Base-by-base conservation (phyloP, 2,329 filamentous ascomycete genomes). In the Purpureocillium lavendulum region DNA sequence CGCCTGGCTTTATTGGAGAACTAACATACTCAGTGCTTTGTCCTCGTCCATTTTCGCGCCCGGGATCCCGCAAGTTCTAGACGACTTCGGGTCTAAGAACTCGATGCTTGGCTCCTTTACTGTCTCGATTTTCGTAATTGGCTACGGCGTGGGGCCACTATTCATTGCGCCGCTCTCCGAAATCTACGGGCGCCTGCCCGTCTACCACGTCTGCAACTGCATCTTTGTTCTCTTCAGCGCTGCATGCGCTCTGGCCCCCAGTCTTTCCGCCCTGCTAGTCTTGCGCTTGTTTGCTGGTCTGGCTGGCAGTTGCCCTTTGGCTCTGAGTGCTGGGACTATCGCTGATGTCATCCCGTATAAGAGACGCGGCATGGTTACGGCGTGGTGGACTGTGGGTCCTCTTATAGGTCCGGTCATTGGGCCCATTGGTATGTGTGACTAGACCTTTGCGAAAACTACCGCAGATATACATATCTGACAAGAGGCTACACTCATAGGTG, bases 241-340 rank as follows among this genome's bases (percentile, higher is more conserved):
- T 4, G 50, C 41, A 2, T 52, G 53, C 3, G 57, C 56, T 3
- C 57, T 83, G n/a, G 69, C 74, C 4, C 75, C 80, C 48, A 76
- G 82, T 50, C 64, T 82, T 16, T 75, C 79, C 45, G 77, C 77
- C 2, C 54, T 86, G 7, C 67, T 82, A 52, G 59, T 80, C 9
- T 77, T 75, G 3, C 68, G 80, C 7, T 82, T 84, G 55, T 72
- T 81, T 38, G 66, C 69, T 17, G 78, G 74, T 0, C 66, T 80
- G 36, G 77, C 77, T 40, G 77, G 73, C 4, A 71, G 71, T 0
- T 77, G 78, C 0, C 77, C 80, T 2, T 65, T 86, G 4, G 84
- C 78, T 2, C 81, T 80, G 50, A 81, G 77, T 0, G 78, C 77
- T 12, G 80, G 80, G 5, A 78, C 82, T 1, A 57, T 85, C 10